Conservation (phyloP, 23 red algal species). For the Gracilaria domingensis region DNA sequence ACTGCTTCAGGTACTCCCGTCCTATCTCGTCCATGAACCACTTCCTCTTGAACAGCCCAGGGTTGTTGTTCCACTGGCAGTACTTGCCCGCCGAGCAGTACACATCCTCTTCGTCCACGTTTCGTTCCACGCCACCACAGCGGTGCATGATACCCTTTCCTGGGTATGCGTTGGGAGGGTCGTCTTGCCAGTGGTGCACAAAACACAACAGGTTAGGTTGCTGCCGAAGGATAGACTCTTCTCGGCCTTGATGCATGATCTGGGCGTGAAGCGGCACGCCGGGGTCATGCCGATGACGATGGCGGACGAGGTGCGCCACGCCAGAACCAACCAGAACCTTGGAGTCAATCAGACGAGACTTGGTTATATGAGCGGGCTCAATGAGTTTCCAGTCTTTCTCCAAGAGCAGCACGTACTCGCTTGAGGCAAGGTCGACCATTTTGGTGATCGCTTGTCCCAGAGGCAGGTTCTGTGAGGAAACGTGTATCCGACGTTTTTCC, state of each 20-base stretch:
- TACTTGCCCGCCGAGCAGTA: constrained; percentile 67
- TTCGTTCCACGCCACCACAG: constrained; percentile 42
- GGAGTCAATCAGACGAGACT: constrained; percentile 66
- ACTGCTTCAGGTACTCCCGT: constrained; percentile 51
- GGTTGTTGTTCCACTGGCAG: constrained; percentile 84
- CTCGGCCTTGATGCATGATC: constrained; percentile 77
- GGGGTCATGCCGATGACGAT: constrained; percentile 71
- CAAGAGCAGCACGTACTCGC: constrained; percentile 69
- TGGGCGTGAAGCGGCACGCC: constrained; percentile 68
- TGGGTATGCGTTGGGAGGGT: constrained; percentile 51
- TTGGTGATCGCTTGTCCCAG: constrained; percentile 65
- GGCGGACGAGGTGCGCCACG: constrained; percentile 52
- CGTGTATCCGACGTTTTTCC: constrained; percentile 36
- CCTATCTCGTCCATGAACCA: constrained; percentile 76
- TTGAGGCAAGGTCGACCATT: constrained; percentile 57
- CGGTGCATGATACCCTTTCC: constrained; percentile 57
- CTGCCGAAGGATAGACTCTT: constrained; percentile 57
- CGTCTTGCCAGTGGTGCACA: constrained; percentile 71
- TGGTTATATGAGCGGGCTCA: constrained; percentile 28
- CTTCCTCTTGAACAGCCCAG: constrained; percentile 61
- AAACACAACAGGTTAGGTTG: constrained; percentile 71
- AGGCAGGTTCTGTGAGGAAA: constrained; percentile 47
- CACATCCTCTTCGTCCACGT: constrained; percentile 56
- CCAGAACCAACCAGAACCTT: constrained; percentile 65
- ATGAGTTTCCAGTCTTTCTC: constrained; percentile 83